A percentile compares a stretch with the other conserved stretches of the same genome.
phyloP scores from a whole-genome alignment of 192 early-diverging fungal species.

The Pecoramyces ruminantium region DNA sequence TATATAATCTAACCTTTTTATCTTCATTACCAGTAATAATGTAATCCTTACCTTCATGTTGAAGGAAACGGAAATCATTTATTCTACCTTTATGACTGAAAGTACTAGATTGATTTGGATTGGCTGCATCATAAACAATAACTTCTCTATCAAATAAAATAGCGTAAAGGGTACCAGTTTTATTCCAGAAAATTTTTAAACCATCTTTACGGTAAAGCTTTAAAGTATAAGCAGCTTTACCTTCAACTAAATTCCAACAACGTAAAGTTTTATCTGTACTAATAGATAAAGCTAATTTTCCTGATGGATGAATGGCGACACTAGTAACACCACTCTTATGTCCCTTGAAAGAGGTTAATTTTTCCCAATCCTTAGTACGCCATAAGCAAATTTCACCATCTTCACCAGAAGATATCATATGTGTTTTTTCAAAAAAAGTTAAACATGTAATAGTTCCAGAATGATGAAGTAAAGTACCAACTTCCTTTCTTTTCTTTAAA shows the following conservation, averaged over 20 bases:
- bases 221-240: conserved; percentile 39
- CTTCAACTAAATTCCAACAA: conserved; percentile 63
- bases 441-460: conserved; percentile 76
- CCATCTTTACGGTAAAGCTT: conserved; percentile 27
- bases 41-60: conserved; percentile 19
- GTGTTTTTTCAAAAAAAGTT: conserved; percentile 60
- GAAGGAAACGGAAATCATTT: background rate
- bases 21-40: conserved; percentile 41
- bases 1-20: conserved; percentile 33
- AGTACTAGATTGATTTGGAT: background rate
- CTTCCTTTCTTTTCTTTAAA: conserved; percentile 61
- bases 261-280: conserved; percentile 47
- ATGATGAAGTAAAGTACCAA: conserved; percentile 83
- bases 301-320: conserved; percentile 85
- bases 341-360: conserved; percentile 68
- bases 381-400: conserved; percentile 79
- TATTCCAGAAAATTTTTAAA: conserved; percentile 29
- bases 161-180: conserved; percentile 30
- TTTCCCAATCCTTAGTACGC: conserved; percentile 93
- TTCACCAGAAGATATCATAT: conserved; percentile 77
- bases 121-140: conserved; percentile 27
- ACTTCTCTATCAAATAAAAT: conserved; percentile 36
- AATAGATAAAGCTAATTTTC: conserved; percentile 81
- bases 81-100: background rate
- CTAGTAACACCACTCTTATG: conserved; percentile 51